phyloP scores from a whole-genome alignment of 805 yeast species.

The Saturnispora zaruensis region DNA sequence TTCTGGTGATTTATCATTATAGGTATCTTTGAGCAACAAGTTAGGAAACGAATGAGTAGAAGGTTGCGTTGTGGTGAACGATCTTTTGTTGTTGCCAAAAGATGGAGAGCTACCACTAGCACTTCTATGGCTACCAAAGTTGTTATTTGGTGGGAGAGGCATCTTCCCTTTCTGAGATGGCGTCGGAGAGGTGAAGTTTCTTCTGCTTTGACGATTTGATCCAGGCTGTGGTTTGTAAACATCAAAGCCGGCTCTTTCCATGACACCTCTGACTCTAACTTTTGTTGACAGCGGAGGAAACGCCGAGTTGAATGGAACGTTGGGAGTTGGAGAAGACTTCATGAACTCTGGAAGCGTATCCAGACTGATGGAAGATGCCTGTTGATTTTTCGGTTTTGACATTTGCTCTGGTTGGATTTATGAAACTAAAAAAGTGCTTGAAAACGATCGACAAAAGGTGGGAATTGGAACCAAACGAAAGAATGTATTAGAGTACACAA shows the following conservation, averaged over 20 bases:
- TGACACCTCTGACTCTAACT: slow-evolving; percentile 56
- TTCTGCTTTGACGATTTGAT: slow-evolving; percentile 11
- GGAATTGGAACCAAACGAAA: neutral
- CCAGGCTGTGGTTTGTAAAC: slow-evolving; percentile 31
- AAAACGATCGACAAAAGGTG: neutral
- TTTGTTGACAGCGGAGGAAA: slow-evolving; percentile 66
- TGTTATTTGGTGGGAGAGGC: neutral
- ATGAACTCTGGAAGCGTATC: slow-evolving; percentile 27
- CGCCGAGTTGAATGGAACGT: slow-evolving; percentile 38
- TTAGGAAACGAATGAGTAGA: neutral
- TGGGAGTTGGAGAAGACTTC: slow-evolving; percentile 23
- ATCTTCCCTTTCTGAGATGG: neutral
- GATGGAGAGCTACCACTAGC: slow-evolving; percentile 1
- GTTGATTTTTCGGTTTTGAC: slow-evolving; percentile 3
- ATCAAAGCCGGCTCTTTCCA: slow-evolving; percentile 80
- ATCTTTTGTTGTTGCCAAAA: neutral
- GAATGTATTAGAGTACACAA: neutral
- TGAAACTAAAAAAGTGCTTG: neutral
- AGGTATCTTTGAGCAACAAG: neutral
- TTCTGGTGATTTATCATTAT: neutral
- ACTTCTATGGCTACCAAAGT: neutral
- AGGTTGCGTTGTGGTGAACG: neutral
- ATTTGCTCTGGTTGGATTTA: neutral
- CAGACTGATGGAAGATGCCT: slow-evolving; percentile 16
- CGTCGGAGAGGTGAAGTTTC: neutral